Base-by-base conservation (phyloP, 2,329 filamentous ascomycete species). In the Neobulgaria alba region DNA sequence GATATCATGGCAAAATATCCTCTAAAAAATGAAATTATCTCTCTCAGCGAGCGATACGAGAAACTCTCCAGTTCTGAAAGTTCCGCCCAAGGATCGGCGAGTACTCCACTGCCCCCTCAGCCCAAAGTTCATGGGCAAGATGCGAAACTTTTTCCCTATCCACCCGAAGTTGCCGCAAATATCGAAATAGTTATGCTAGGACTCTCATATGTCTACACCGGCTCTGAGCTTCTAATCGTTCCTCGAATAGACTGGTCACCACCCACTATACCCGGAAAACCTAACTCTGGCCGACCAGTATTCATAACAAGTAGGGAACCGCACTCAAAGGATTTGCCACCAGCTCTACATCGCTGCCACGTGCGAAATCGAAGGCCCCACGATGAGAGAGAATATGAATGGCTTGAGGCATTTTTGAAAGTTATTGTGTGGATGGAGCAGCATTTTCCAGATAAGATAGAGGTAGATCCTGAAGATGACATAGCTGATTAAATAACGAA, bases 201-300 rank as follows among this genome's bases (percentile, higher is more conserved):
- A 4, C 29, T 48, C 17, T 30, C 33, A 16, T 33, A 35, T 30
- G 29, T 48, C 16, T 42, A 48, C 23, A 48, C 38, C 5, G 33
- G 39, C 8, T 39, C 39, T 4, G 26, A 32, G 17, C 20, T 32
- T n/a, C 16, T 23, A 18, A 14, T 45, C 10, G 29, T 39, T 2
- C 38, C 38, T 14, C 35, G 43, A 18, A 45, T 45, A 12, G 29
- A 29, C 12, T 45, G 39, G 38, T 12, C 12, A 10, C 29, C 8
- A 33, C n/a, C n/a, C n/a, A n/a, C n/a, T n/a, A n/a, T n/a, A n/a
- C 88, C 89, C 10, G 75, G 77, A 50, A 84, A 80, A 55, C 65
- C 53, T 3, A 49, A 42, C n/a, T n/a, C n/a, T n/a, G 44, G 37
- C 19, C 39, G 37, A 19, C 30, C 41, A 2, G 29, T 36, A 10